Evolutionary conservation across 441 rosid genomes (phyloP), one percentile per base, ranked within the genome.

Genomic region (Gossypium davidsonii): DNA sequence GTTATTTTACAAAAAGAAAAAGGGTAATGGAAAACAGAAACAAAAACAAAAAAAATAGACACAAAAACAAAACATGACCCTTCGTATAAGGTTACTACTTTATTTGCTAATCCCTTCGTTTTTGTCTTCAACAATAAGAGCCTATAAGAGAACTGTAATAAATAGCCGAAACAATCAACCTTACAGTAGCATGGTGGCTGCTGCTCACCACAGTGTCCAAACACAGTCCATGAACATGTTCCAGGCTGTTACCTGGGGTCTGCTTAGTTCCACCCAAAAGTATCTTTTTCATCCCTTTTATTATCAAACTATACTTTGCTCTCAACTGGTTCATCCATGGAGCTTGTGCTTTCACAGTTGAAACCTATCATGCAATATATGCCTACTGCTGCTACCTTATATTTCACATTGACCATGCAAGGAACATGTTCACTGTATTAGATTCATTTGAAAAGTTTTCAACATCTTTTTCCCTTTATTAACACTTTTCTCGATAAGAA

Each of bases 321-420:
- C 81, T 91, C 25, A 91, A 88, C 81, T 91, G 98, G 96, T 91
- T 88, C 84, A 90, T 91, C 92, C 77, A 89, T 0, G 90, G 84
- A 60, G 94, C 42, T 34, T 34, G 96, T 37, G 72, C 83, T 2
- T 34, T 6, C 42, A 6, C 9, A 6, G 42, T 0, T 89, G 14
- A 97, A 94, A 44, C 97, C 97, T 0, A 0, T 82, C 1, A 0
- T 89, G 0, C 84, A 90, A 0, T 34, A 31, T 31, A 34, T 89
- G 96, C 94, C 76, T 83, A 8, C 90, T 88, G 74, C 51, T 93
- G 42, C 42, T 34, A 34, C 42, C 2, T 37, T 93, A 3, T 93
- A 90, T 81, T 87, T 88, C 70, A 26, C 83, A 0, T 31, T 90
- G 67, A 80, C 87, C 5, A 78, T 87, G 79, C 76, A 80, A 70